phyloP scores from a whole-genome alignment of 768 basidiomycete species.

The Termitomyces titanicus region DNA sequence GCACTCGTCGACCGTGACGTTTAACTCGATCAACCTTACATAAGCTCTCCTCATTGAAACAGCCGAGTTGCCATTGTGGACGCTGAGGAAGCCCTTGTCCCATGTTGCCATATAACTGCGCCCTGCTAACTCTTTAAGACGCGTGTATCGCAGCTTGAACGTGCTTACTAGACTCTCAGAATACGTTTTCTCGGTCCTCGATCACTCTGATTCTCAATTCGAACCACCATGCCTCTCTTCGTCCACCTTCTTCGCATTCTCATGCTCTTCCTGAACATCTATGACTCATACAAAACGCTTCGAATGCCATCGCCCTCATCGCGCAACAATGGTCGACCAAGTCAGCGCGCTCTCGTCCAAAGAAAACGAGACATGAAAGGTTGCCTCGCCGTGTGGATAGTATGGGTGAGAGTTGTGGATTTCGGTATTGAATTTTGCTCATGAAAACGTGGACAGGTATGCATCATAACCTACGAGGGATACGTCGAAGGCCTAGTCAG shows the following conservation, averaged over 20 bases:
- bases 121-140: slow-evolving; percentile 7
- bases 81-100: slow-evolving; percentile 12
- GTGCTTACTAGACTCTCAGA: background rate
- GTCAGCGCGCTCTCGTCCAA: slow-evolving; percentile 62
- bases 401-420: slow-evolving; percentile 58
- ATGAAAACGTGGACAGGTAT: slow-evolving; percentile 45
- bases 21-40: slow-evolving; percentile 13
- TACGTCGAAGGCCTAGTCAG: slow-evolving; percentile 60
- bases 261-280: slow-evolving; percentile 76
- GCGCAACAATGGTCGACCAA: slow-evolving; percentile 58
- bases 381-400: slow-evolving; percentile 77
- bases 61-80: slow-evolving; percentile 2
- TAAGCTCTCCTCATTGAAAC: slow-evolving; percentile 15
- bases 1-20: too few relatives aligned
- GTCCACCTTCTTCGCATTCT: slow-evolving; percentile 65
- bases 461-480: slow-evolving; percentile 65
- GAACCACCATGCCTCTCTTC: slow-evolving; percentile 56
- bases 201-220: slow-evolving; percentile 4
- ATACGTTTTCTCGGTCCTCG: background rate
- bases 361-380: slow-evolving; percentile 87
- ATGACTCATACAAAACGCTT: slow-evolving; percentile 81
- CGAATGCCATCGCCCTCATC: slow-evolving; percentile 57
- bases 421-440: slow-evolving; percentile 2
- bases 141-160: slow-evolving; percentile 8
- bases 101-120: slow-evolving; percentile 5